phyloP scores from a whole-genome alignment of 2,329 filamentous ascomycete species.

The Verticillium albo-atrum region DNA sequence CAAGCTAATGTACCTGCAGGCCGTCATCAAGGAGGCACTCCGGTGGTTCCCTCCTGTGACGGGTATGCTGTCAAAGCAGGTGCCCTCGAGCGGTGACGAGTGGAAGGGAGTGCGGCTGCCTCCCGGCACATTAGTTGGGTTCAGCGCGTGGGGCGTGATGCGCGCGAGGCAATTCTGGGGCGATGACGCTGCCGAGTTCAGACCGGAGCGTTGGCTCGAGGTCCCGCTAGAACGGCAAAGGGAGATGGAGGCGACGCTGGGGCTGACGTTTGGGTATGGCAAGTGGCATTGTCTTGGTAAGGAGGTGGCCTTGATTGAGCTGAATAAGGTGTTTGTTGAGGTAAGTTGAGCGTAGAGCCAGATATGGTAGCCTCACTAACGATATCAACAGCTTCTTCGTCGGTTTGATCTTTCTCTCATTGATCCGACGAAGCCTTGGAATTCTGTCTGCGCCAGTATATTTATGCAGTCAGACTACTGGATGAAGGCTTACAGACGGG shows the following conservation, averaged over 20 bases:
- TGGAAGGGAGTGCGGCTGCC: slow-evolving; percentile 37
- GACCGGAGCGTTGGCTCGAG: slow-evolving; percentile 46
- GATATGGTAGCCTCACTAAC: no score
- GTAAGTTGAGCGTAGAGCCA: slow-evolving; percentile 8
- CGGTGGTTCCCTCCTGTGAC: slow-evolving; percentile 40
- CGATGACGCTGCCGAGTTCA: slow-evolving; percentile 34
- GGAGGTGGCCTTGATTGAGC: slow-evolving; percentile 36
- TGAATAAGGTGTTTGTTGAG: slow-evolving; percentile 38
- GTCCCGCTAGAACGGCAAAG: slow-evolving; percentile 23
- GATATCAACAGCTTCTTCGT: slow-evolving; percentile 9
- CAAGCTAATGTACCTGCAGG: slow-evolving; percentile 42
- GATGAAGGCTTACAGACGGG: slow-evolving; percentile 5
- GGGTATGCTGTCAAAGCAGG: slow-evolving; percentile 26
- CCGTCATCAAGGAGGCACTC: slow-evolving; percentile 43
- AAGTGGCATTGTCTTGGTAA: slow-evolving; percentile 39
- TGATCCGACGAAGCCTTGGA: slow-evolving; percentile 24
- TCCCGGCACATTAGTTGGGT: slow-evolving; percentile 38
- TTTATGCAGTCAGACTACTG: slow-evolving; percentile 25
- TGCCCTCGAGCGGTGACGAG: slow-evolving; percentile 31
- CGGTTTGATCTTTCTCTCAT: slow-evolving; percentile 25
- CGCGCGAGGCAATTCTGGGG: slow-evolving; percentile 32
- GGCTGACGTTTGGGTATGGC: slow-evolving; percentile 38
- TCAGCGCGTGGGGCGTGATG: slow-evolving; percentile 34
- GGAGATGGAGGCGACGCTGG: slow-evolving; percentile 30
- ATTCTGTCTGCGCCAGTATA: slow-evolving; percentile 22